Evolutionary conservation across 352 stramenopile species (phyloP), one percentile per base, ranked within the genome.

Genomic region (Phytophthora nicotianae): DNA sequence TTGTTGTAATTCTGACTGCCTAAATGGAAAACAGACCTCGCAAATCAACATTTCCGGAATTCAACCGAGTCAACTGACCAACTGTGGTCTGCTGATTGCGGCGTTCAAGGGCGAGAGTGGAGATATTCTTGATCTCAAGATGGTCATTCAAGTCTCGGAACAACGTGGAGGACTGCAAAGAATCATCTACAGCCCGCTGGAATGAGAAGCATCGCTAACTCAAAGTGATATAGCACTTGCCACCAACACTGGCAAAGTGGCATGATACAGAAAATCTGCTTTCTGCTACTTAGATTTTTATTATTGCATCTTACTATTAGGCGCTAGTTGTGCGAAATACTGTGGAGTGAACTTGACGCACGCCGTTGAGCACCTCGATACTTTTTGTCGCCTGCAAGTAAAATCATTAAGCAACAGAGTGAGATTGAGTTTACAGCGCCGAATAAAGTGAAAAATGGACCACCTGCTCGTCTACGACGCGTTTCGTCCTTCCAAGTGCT

Each of bases 141-240:
- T 95, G 85, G 88, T 96, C 51, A 79, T 94, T 43, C 86, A 96
- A 68, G 88, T 96, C 33, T 93, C 85, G 7, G 72, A 92, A 51
- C 85, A 94, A 68, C 73, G 75, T 58, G 84, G 69, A 53, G 65
- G 53, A 19, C 68, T 95, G 2, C 86, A 94, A 60, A 73, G 88
- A 29, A 96, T 95, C 67, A 86, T 96, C 59, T 96, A 95, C 73
- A 95, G 84, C 54, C 88, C 88, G 10, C 62, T 96, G 40, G 85
- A 96, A 75, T 96, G 88, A 50, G 37, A 24, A 24, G 29, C n/a
- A 45, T 45, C n/a, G 48, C 5, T 55, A 16, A 47, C 3, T 47
- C n/a, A 32, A 13, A 11, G n/a, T 54, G 37, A 46, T 26, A 23
- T 32, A 47, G 23, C 14, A 17, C 21, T 20, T 35, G 14, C 32